Base-by-base conservation (phyloP, 371 early-diverging fungal genomes). In the Rhizomucor pusillus region DNA sequence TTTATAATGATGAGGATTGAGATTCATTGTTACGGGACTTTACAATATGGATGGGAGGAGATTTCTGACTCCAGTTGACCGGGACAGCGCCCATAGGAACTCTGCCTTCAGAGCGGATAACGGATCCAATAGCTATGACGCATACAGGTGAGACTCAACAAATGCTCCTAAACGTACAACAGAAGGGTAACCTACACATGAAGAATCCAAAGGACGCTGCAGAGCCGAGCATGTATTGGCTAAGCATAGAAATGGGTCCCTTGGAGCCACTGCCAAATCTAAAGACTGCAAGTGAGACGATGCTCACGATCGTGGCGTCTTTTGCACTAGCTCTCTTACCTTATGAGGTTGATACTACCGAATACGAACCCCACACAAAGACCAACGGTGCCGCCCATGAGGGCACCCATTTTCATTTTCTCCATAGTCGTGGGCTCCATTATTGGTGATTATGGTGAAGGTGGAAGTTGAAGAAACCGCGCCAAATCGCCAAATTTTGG, bases 351-450 rank as follows among this genome's bases (percentile, higher is more conserved):
- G 52, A 85, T 71, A 46, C 76, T 79, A 20, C 92, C 92, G 67
- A 90, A 87, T 20, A 90, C 87, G 50, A 87, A 81, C 16, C 92
- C 92, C 43, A 92, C 81, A 62, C 91, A 89, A 37, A 87, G 80
- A 14, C 92, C 92, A 45, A 92, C 90, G 23, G 89, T 84, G 36
- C 89, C 86, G 40, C 92, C 92, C 92, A 90, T 90, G 52, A 87
- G 67, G 47, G 88, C 83, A 49, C 92, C 91, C 84, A 89, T 79
- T 65, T 90, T 90, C 66, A 86, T 78, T 57, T 88, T 87, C 47
- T 91, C 89, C 62, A 82, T 80, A 40, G 75, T 65, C 33, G 79
- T 69, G 41, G 84, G 84, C 50, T 86, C 82, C 86, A 81, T 81
- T 50, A 14, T 37, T 11, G 14, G 40, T 14, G 18, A 54, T 3